Evolutionary conservation across 495 filamentous ascomycete species (phyloP), one percentile per base, ranked within the genome.

Genomic region (Tuber aestivum): DNA sequence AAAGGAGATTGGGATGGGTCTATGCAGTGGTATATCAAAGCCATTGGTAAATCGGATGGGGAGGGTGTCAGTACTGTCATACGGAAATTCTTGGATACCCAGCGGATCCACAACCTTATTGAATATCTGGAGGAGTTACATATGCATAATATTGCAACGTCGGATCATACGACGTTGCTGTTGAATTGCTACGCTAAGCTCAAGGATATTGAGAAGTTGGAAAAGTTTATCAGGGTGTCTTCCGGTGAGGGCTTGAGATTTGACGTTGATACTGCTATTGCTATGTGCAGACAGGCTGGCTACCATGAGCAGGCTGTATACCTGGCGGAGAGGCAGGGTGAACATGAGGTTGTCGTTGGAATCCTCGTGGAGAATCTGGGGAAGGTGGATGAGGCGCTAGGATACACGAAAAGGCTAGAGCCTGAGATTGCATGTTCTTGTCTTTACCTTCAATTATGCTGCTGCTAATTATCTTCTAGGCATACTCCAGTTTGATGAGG

Each of bases 181-280:
- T 85, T 99, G 32, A 99, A 98, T 83, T 99, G 95, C 85, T 99
- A 99, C 82, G 95, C 95, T 0, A 99, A 99, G 82, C 85, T 97
- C 8, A 97, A 98, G 81, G 94, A 99, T 82, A 94, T 97, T 12
- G 90, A 91, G 50, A 99, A 99, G 84, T 87, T 99, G 23, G 94
- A 98, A 79, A 91, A 92, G 72, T 99, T 99, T 78, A 99, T 99
- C 84, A 96, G 96, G 82, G 77, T 82, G 50, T 74, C 77, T 35
- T 94, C 94, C 68, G 93, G 94, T 4, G 94, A 93, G 2, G 95
- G 97, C 81, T 88, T 97, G 45, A 97, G 95, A 79, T 98, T 99
- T 83, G 95, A 99, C 84, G 86, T 98, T 12, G 95, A 98, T 76
- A 99, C 96, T 10, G 96, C 96, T 3, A 99, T 98, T 71, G 89